phyloP scores from a whole-genome alignment of 176 grass and related monocot species.

The Paspalum vaginatum region DNA sequence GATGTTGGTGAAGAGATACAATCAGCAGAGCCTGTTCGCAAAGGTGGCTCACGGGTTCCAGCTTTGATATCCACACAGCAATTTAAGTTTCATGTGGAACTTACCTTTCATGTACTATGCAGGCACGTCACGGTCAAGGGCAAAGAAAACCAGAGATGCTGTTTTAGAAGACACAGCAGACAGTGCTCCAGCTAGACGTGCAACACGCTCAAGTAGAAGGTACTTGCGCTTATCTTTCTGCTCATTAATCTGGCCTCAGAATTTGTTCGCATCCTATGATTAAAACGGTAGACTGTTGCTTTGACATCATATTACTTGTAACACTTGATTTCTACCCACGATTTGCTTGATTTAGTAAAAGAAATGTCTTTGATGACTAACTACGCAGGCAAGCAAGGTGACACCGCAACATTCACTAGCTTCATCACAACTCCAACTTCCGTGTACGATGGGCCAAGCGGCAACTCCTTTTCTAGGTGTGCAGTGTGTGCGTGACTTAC shows the following conservation, averaged over 20 bases:
- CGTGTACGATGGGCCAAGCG: background rate
- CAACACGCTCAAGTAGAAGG: conserved; percentile 56
- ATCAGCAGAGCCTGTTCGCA: conserved; percentile 35
- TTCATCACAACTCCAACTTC: background rate
- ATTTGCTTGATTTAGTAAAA: conserved; percentile 14
- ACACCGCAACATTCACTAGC: background rate
- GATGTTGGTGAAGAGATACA: conserved; percentile 60
- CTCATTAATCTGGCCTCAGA: background rate
- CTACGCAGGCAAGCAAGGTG: conserved; percentile 40
- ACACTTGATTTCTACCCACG: background rate
- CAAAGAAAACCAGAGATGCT: conserved; percentile 45
- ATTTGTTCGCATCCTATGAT: background rate
- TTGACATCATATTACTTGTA: background rate
- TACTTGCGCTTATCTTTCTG: background rate
- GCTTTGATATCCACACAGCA: background rate
- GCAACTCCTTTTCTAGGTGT: background rate
- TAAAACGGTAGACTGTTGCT: background rate
- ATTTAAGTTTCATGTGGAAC: conserved; percentile 19
- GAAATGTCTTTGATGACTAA: background rate
- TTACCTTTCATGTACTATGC: conserved; percentile 20
- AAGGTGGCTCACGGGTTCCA: conserved; percentile 44
- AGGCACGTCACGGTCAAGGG: conserved; percentile 45
- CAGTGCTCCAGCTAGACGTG: conserved; percentile 43
- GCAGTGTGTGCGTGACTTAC: background rate
- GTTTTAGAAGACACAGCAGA: conserved; percentile 43